Base-by-base conservation (phyloP, 768 basidiomycete genomes). In the Tulasnella sp. region DNA sequence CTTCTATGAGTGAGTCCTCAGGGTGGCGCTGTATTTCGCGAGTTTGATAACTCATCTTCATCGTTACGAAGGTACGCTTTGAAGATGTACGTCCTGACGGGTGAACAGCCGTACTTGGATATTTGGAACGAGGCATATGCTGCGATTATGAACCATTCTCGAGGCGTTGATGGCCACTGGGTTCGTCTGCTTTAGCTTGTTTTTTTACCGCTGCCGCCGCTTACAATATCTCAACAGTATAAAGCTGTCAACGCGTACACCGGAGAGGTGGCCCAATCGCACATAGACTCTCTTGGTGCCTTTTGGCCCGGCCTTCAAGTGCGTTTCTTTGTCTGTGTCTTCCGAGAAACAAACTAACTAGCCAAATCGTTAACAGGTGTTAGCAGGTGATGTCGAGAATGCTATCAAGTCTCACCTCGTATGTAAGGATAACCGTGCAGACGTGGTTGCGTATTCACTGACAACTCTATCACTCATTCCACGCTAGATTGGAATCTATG, bases 271-370 rank as follows among this genome's bases (percentile, higher is more conserved):
- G 86, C 90, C 8, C 93, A 91, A 80, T 84, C 86, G 67, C 91
- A 90, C n/a, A 85, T 97, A n/a, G 97, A 99, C 82, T 97, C 95
- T 1, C 84, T 99, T 19, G 94, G 95, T 1, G 96, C 97, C 0
- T 99, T 99, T 82, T 95, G 96, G 90, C 94, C 97, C n/a, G 97
- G 96, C 29, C 85, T 98, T 19, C 58, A 64, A 29, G 58, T 64
- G 11, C 15, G 58, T n/a, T 17, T 2, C 31, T 25, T 29, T 14
- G 2, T 34, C 58, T 34, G 97, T 97, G 2, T 69, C 58, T n/a
- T 38, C 38, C 22, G 36, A 42, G 15, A n/a, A 42, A 19, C 42
- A 74, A 40, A 49, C 36, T 5, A 17, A 7, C 11, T 71, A 4
- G 37, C 25, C 64, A 19, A 70, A 14, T 34, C 15, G 15, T 12